Base-by-base conservation (phyloP, 1,139 yeast genomes). In the Kurtzmaniella quercitrusa region DNA sequence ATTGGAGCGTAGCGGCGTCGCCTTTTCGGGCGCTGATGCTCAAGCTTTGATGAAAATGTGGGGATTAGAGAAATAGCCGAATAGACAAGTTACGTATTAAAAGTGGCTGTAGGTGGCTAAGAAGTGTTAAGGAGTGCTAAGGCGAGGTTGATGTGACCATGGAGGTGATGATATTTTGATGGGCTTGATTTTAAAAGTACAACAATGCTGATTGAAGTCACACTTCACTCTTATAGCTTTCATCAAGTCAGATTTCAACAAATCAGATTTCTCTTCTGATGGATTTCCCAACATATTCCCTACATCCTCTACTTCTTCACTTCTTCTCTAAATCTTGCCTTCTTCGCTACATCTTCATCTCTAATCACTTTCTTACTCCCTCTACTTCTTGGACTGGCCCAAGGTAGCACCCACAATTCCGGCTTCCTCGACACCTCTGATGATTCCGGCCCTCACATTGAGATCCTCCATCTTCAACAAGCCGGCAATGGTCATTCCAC, bases 401-500 rank as follows among this genome's bases (percentile, higher is more conserved):
- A 90, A 73, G 15, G 81, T 78, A 36, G 89, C 78, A 27, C 97
- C 94, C 46, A 91, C 85, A 47, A 76, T 76, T 16, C 97, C 88
- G 34, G 97, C 93, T 59, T 90, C 95, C 60, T 87, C 93, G 21
- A 93, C 85, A 40, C 95, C 96, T 54, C 90, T 77, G 41, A 95
- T 82, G 55, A 93, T 85, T 18, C 90, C 90, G 41, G 90, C 79
- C 68, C 96, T 82, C 40, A 93, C 87, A 39, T 91, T 95, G 43
- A 82, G 82, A 55, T 90, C 96, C 67, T 93, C 99, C 85, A 94
- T 81, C 54, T 82, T 88, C 63, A 91, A 77, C 49, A 94, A 72
- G 0, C 99, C 99, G 3, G 96, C 96, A 60, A 94, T 93, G 8
- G 99, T 93, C 44, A 97, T 91, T 34, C 99, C 99, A 29, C 95